Evolutionary conservation across 495 filamentous ascomycete genomes (phyloP), one percentile per base, ranked within the genome.

Genomic region (Physcia stellaris): DNA sequence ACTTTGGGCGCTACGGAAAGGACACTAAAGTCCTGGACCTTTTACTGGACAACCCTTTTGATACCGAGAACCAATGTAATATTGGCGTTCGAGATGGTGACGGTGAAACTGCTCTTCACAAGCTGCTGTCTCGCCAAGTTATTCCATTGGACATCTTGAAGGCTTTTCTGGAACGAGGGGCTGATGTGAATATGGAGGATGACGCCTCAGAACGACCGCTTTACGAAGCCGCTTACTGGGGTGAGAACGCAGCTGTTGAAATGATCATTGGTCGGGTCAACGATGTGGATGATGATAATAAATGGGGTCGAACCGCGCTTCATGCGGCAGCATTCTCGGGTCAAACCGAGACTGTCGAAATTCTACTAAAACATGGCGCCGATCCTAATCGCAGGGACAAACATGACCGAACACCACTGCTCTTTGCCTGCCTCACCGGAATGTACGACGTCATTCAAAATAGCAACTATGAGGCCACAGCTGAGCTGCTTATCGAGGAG

Each of bases 301-400:
- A 19, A 7, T 35, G 30, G 16, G 54, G 57, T 4, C 28, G 49
- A 19, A 60, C 57, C 24, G 54, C 56, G 21, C 39, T 61, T 9
- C 58, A 61, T 40, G 52, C 42, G 2, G 56, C 58, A n/a, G 45
- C 49, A 6, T 32, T 40, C 39, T 43, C 38, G n/a, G n/a, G n/a
- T n/a, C n/a, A n/a, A n/a, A n/a, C n/a, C n/a, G n/a, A n/a, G n/a
- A n/a, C n/a, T n/a, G n/a, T n/a, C n/a, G n/a, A n/a, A n/a, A n/a
- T n/a, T n/a, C n/a, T n/a, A n/a, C n/a, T n/a, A n/a, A n/a, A n/a
- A n/a, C n/a, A n/a, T n/a, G n/a, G n/a, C n/a, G n/a, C n/a, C n/a
- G n/a, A n/a, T n/a, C n/a, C n/a, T 13, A 55, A 58, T 34, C 18
- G 7, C n/a, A 40, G n/a, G n/a, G 42, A 48, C 20, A 41, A 46